Evolutionary conservation across 140 eudicot species (phyloP), one percentile per base, ranked within the genome.

Genomic region (Eryngium alpinum): DNA sequence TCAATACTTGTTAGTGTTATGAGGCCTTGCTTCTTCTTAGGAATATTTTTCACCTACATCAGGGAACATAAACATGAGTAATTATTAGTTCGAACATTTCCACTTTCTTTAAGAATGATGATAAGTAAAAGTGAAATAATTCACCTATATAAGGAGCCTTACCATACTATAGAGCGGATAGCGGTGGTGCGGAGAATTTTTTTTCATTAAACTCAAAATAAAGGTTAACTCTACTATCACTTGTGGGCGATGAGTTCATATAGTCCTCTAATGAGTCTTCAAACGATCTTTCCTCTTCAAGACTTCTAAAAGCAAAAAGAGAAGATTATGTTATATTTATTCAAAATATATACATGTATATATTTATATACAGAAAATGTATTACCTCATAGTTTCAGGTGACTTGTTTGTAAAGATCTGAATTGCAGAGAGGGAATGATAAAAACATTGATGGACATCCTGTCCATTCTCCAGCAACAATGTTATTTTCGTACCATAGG

Each of bases 161-260:
- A 90, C 94, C 65, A 80, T 86, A 18, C 86, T 86, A 14, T 63
- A 5, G 22, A 90, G 79, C 0, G 94, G 94, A 75, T 79, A 17
- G 56, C 94, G 79, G n/a, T 44, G 16, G 75, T 84, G 88, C 1
- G 94, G 94, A 79, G 94, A 83, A 34, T 77, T 56, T 10, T 71
- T n/a, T 59, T 60, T 88, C 94, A 72, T 17, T 34, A 73, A 73
- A 90, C 56, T 88, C 79, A 56, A 82, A 78, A 52, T 88, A 90
- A 29, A 85, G 88, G 51, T 87, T 22, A 12, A 70, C 11, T 74
- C 13, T 10, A n/a, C 34, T 46, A 53, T 76, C 16, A 18, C 34
- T 29, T 18, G 18, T 10, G 49, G 43, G 75, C 57, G 21, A 77
- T 19, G 38, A 28, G 51, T 19, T 51, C 5, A 71, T 65, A 46